Base-by-base conservation (phyloP, 176 grass and related monocot species). In the Rhynchospora pubera region DNA sequence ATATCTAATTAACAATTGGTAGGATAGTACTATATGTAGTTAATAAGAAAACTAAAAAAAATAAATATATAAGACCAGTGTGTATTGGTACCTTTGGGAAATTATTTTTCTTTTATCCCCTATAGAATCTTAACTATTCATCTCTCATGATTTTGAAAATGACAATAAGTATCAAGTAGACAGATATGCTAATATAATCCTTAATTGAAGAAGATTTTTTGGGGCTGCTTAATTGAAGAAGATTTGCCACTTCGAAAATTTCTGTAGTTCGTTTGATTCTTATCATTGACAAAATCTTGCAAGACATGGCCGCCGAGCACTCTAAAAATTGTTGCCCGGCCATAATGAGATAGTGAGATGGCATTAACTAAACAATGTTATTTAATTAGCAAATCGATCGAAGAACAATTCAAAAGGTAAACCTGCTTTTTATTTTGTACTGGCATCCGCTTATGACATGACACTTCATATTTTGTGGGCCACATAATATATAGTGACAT, bases 401-500 rank as follows among this genome's bases (percentile, higher is more conserved):
- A 42, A 80, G 16, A 46, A 80, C 39, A 12, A 62, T 80, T 80
- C 16, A 61, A 62, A 62, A 62, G 13, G 30, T 62, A 60, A 79
- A 62, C n/a, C 57, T 21, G 58, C 28, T 62, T 62, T 80, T 22
- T n/a, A n/a, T 0, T 16, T 57, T 30, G 15, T 22, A 7, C 9
- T 28, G 39, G 5, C 43, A 46, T 74, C 47, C 34, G 8, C 16
- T 45, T 16, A 19, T 63, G 74, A 78, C 74, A 80, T 63, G 78
- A 80, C 78, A 80, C 24, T 46, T 57, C 19, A 64, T 63, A 42
- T 80, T 34, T 59, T 63, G 77, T 79, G 77, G 77, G 56, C 34
- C 77, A 62, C n/a, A 4, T 39, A 59, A 79, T 79, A 56, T 59
- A 55, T 59, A 57, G 77, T 79, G 26, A 62, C 57, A 15, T 79